Conservation (phyloP, 139 green algal species). For the Parachlorella kessleri region DNA sequence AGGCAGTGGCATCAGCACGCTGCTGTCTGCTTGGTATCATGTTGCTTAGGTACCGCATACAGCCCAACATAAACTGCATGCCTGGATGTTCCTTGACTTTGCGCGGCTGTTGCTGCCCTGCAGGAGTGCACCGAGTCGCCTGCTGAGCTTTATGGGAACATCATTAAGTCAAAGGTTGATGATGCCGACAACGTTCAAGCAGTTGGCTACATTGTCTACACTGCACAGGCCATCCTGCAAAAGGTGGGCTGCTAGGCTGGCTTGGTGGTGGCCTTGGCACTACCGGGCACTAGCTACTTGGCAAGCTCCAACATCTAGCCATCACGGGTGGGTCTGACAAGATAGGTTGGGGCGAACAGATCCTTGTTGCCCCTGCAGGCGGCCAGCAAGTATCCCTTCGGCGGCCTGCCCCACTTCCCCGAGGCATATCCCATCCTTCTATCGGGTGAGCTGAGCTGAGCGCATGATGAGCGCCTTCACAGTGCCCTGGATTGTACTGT, state of each 20-base stretch:
- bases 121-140: conserved; percentile 23
- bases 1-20: not conserved
- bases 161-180: conserved; percentile 19
- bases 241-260: conserved; percentile 9
- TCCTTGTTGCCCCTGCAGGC: too few species aligned
- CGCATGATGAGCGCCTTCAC: too few species aligned
- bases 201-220: conserved; percentile 29
- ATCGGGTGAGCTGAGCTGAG: too few species aligned
- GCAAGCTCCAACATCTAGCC: too few species aligned
- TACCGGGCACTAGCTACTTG: too few species aligned
- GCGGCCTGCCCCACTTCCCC: conserved; percentile 36
- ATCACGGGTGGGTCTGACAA: too few species aligned
- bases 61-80: too few species aligned
- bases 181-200: conserved; percentile 13
- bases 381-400: conserved; percentile 32
- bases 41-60: too few species aligned
- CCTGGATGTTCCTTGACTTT: not conserved
- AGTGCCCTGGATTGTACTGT: too few species aligned
- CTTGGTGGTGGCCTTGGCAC: not conserved
- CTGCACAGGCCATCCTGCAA: conserved; percentile 32
- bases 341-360: too few species aligned
- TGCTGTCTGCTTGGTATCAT: not conserved
- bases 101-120: not conserved
- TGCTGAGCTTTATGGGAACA: conserved; percentile 19
- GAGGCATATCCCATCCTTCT: conserved; percentile 41